phyloP scores from a whole-genome alignment of 2,329 filamentous ascomycete species.

The Dothideomycetes sp. region DNA sequence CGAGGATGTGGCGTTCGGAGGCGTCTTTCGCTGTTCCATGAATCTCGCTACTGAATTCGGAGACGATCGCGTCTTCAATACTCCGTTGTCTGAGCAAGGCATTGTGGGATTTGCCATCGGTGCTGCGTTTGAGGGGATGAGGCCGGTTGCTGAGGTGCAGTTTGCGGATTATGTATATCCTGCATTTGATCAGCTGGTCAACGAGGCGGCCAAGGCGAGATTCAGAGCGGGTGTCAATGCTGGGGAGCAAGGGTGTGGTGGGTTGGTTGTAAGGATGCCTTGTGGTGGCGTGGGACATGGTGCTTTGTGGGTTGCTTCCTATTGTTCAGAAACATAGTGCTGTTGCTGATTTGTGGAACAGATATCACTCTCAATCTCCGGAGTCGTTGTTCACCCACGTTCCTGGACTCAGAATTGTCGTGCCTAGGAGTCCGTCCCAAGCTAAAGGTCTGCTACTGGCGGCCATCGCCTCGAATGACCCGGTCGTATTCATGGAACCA shows the following conservation, averaged over 20 bases:
- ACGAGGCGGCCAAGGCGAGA: constrained; percentile 80
- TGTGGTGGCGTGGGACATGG: constrained; percentile 84
- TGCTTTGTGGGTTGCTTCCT: constrained; percentile 44
- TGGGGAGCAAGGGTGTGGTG: constrained; percentile 44
- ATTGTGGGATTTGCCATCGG: constrained; percentile 92
- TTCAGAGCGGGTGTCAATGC: constrained; percentile 54
- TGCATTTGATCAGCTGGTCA: constrained; percentile 88
- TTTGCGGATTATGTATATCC: constrained; percentile 93
- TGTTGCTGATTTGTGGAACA: constrained; percentile 13
- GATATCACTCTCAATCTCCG: constrained; percentile 79
- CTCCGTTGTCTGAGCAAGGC: constrained; percentile 84
- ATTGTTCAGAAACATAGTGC: not conserved
- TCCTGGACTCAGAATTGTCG: constrained; percentile 72
- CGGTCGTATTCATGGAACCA: constrained; percentile 86
- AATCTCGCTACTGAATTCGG: constrained; percentile 82
- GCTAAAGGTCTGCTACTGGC: constrained; percentile 78
- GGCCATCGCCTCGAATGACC: constrained; percentile 68
- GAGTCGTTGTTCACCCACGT: constrained; percentile 83
- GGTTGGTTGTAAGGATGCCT: constrained; percentile 81
- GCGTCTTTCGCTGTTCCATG: constrained; percentile 91
- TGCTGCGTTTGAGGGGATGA: constrained; percentile 80
- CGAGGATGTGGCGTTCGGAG: constrained; percentile 93
- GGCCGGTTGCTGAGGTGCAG: constrained; percentile 86
- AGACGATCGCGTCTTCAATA: constrained; percentile 86
- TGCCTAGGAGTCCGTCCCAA: constrained; percentile 75